These are phyloP conservation scores for Emergomyces pasteurianus DNA, from an alignment of 2,329 filamentous ascomycete species.

Conservation along the genomic window DNA sequence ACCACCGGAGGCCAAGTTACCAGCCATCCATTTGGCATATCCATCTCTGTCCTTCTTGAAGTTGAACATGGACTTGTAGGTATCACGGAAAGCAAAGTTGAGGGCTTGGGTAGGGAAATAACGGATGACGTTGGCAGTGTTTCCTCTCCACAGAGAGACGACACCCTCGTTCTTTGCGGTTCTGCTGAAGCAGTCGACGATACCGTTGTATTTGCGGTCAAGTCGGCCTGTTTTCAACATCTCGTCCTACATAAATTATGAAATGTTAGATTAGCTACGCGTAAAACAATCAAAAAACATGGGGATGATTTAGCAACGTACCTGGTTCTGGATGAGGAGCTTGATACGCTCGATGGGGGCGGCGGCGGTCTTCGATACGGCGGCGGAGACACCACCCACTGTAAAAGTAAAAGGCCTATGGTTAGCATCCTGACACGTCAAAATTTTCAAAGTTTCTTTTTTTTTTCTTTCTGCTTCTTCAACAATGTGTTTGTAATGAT, in stretches of 20 bases:
- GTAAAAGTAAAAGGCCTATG: constrained; percentile 26
- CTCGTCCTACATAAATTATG: constrained; percentile 64
- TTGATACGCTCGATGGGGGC: constrained; percentile 99
- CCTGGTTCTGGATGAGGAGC: constrained; percentile 99
- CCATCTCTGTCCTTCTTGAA: constrained; percentile 99
- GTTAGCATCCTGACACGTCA: constrained; percentile 37
- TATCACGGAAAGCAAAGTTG: constrained; percentile 99
- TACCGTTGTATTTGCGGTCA: constrained; percentile 91
- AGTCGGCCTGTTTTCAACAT: constrained; percentile 99
- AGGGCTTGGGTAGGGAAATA: constrained; percentile 99
- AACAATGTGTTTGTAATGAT: constrained; percentile 2
- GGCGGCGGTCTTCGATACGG: constrained; percentile 99
- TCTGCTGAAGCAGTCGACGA: constrained; percentile 88
- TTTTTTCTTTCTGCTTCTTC: background rate
- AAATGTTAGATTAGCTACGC: background rate
- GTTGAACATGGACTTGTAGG: constrained; percentile 99
- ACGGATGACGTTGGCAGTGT: constrained; percentile 99
- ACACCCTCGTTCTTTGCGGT: constrained; percentile 86
- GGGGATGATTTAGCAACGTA: constrained; percentile 42
- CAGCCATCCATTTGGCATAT: constrained; percentile 97
- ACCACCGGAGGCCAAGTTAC: constrained; percentile 99
- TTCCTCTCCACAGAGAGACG: constrained; percentile 95
- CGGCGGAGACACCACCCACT: constrained; percentile 99
- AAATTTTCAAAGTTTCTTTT: too few relatives aligned
- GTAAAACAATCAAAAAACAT: too few relatives aligned